Conservation (phyloP, 2,329 filamentous ascomycete species). For the Colletotrichum phormii region DNA sequence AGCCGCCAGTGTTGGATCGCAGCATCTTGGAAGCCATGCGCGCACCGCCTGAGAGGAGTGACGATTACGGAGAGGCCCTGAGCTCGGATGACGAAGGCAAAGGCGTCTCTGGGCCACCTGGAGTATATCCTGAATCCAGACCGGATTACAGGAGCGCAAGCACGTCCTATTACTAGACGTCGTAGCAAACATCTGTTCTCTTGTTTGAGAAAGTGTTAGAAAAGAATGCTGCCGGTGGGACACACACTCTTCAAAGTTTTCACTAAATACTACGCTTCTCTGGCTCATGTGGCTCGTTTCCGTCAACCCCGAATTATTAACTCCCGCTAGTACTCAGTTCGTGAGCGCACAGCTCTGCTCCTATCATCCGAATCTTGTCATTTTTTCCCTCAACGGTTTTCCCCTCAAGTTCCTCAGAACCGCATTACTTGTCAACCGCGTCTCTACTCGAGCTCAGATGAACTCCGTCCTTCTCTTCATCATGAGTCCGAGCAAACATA, state of each 20-base stretch:
- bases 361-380: slow-evolving; percentile 19
- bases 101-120: slow-evolving; percentile 50
- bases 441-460: slow-evolving; percentile 21
- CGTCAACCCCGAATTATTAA: neutral
- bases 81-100: slow-evolving; percentile 54
- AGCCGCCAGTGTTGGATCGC: slow-evolving; percentile 72
- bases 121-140: slow-evolving; percentile 63
- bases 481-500: neutral
- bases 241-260: slow-evolving; percentile 15
- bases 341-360: neutral
- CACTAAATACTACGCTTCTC: slow-evolving; percentile 29
- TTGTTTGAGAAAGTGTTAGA: slow-evolving; percentile 19
- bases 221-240: slow-evolving; percentile 1
- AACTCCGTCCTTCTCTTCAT: slow-evolving; percentile 1
- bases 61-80: slow-evolving; percentile 46
- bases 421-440: slow-evolving; percentile 10
- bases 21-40: slow-evolving; percentile 73
- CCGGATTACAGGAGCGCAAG: slow-evolving; percentile 53
- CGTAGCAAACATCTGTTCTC: slow-evolving; percentile 6
- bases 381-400: slow-evolving; percentile 2
- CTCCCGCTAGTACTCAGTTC: neutral
- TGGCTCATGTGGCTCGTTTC: neutral
- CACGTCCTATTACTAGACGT: slow-evolving; percentile 49
- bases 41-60: slow-evolving; percentile 59
- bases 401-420: neutral